Percentiles rank a stretch among this genome's conserved stretches.
These are phyloP conservation scores for Monosporascus sp. DNA, from an alignment of 2,329 filamentous ascomycete species.

Conservation along the genomic window DNA sequence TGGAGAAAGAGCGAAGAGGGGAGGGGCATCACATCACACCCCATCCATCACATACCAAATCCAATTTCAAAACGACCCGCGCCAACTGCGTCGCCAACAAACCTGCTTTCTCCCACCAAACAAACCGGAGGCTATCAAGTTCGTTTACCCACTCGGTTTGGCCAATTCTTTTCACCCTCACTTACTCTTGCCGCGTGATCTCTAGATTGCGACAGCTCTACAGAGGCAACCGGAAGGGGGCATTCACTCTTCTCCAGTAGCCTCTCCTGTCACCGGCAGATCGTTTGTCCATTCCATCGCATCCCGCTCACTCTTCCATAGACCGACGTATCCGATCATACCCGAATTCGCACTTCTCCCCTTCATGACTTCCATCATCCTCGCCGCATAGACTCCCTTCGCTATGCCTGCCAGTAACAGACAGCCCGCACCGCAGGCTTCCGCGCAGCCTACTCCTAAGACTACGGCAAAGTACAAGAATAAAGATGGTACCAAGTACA, in stretches of 20 bases:
- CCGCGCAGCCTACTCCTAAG: slow-evolving; percentile 48
- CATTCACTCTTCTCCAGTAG: neutral
- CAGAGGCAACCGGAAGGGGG: neutral
- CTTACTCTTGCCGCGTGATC: neutral
- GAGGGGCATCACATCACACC: neutral
- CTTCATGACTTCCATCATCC: slow-evolving; percentile 18
- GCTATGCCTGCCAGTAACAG: slow-evolving; percentile 49
- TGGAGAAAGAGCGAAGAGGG: neutral
- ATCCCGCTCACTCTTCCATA: neutral
- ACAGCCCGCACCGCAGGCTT: slow-evolving; percentile 43
- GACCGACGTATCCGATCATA: slow-evolving; percentile 10
- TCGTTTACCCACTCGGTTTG: neutral
- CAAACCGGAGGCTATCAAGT: neutral
- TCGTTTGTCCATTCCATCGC: neutral
- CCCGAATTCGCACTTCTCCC: slow-evolving; percentile 1
- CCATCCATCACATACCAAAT: neutral
- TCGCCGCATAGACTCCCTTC: slow-evolving; percentile 16
- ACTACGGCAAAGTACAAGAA: slow-evolving; percentile 59
- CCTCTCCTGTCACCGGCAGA: neutral
- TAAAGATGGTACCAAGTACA: slow-evolving; percentile 66
- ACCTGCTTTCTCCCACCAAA: neutral
- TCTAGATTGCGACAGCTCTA: neutral
- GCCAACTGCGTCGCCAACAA: neutral
- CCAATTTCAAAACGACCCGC: neutral
- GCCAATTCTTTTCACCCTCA: neutral